Conservation (phyloP, 352 stramenopile genomes). For the Phytopythium chamaehyphon region DNA sequence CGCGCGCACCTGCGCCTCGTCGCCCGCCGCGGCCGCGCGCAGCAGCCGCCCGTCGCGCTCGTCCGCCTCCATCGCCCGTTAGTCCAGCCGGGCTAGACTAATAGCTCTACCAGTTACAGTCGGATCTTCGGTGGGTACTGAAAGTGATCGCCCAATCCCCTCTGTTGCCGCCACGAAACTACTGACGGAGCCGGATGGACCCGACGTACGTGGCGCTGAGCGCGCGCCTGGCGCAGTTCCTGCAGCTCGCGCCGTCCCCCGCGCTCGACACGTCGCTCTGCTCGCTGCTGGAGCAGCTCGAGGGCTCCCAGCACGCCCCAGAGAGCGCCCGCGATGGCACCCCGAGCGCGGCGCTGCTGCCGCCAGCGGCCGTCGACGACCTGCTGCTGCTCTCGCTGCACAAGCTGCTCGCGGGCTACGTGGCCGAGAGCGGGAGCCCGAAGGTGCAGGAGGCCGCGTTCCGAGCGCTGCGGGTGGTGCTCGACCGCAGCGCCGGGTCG, state of each 20-base stretch:
- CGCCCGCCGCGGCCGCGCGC: too few relatives aligned
- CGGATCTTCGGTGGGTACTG: too few relatives aligned
- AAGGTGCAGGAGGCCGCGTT: conserved; percentile 31
- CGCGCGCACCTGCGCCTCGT: too few relatives aligned
- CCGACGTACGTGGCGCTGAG: conserved; percentile 52
- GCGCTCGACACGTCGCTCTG: conserved; percentile 13
- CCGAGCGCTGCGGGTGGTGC: conserved; percentile 5
- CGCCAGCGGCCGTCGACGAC: conserved; percentile 46
- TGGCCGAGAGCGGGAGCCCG: conserved; percentile 11
- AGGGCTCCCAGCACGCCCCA: conserved; percentile 22
- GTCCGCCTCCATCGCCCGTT: too few relatives aligned
- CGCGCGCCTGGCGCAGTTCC: conserved; percentile 57
- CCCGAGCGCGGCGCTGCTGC: conserved; percentile 9
- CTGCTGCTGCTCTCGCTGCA: conserved; percentile 63
- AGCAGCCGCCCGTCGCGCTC: too few relatives aligned
- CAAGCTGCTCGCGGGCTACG: conserved; percentile 38
- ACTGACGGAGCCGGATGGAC: conserved; percentile 16
- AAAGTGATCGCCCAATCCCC: too few relatives aligned
- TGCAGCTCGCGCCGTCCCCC: conserved; percentile 27
- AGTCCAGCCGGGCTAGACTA: too few relatives aligned
- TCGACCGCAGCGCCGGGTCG: conserved; percentile 10
- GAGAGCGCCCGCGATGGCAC: neutral
- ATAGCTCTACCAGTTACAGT: too few relatives aligned
- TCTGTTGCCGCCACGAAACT: neutral
- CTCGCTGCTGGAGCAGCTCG: conserved; percentile 23